Evolutionary conservation across 2,329 filamentous ascomycete genomes (phyloP).

Genomic region (Thielaviopsis musarum): DNA sequence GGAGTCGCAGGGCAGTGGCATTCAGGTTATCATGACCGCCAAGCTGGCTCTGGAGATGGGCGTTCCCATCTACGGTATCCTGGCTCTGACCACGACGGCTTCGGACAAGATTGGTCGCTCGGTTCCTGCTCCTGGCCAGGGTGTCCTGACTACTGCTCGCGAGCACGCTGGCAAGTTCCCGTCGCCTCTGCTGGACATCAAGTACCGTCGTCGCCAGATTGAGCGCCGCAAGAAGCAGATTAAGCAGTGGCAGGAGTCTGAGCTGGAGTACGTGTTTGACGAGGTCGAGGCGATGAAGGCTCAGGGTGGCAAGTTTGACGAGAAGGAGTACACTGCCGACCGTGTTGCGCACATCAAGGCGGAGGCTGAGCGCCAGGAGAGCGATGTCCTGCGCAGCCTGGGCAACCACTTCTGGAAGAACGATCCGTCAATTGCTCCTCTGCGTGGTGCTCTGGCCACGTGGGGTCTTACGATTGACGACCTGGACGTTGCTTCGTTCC

Average conservation of each 20-base stretch:
- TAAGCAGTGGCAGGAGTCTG: slow-evolving; percentile 90
- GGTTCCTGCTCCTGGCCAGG: slow-evolving; percentile 87
- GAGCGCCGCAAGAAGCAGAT: slow-evolving; percentile 88
- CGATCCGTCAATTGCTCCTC: slow-evolving; percentile 80
- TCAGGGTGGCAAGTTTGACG: slow-evolving; percentile 55
- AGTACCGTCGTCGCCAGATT: slow-evolving; percentile 89
- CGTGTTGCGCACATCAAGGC: slow-evolving; percentile 73
- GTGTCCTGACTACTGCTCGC: slow-evolving; percentile 87
- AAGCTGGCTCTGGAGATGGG: slow-evolving; percentile 95
- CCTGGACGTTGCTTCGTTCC: slow-evolving; percentile 89
- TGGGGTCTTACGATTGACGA: slow-evolving; percentile 98
- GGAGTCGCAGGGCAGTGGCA: slow-evolving; percentile 97
- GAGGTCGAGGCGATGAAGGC: slow-evolving; percentile 84
- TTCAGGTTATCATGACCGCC: slow-evolving; percentile 97
- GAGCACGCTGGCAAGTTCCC: slow-evolving; percentile 85
- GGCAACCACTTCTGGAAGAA: slow-evolving; percentile 99
- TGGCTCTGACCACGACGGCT: slow-evolving; percentile 86
- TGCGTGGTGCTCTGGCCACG: slow-evolving; percentile 87
- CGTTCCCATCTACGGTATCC: slow-evolving; percentile 88
- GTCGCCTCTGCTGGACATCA: slow-evolving; percentile 89
- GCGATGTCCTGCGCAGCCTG: slow-evolving; percentile 78
- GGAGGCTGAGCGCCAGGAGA: slow-evolving; percentile 75
- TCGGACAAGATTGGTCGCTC: slow-evolving; percentile 99
- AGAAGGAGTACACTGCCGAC: slow-evolving; percentile 71
- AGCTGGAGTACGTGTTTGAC: slow-evolving; percentile 81